Percentiles rank a stretch among this genome's conserved stretches.
Conservation (phyloP, 495 filamentous ascomycete species). For the Pseudevernia furfuracea region DNA sequence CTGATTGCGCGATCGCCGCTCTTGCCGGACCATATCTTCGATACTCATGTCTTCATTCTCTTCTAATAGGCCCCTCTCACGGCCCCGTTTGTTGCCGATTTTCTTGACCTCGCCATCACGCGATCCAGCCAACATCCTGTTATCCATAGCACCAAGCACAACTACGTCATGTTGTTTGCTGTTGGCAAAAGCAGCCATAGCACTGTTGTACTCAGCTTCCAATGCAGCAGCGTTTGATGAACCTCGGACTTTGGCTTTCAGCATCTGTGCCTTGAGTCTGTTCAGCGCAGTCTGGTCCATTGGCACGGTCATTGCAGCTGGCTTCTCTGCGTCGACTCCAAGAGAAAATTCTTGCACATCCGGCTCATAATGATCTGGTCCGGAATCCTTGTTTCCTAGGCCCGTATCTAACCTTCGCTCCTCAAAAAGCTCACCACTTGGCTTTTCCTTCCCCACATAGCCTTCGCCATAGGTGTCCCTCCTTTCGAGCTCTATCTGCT, state of each 20-base stretch:
- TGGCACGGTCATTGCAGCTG: slow-evolving; percentile 37
- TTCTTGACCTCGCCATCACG: slow-evolving; percentile 66
- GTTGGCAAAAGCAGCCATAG: slow-evolving; percentile 53
- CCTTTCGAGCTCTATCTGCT: slow-evolving; percentile 85
- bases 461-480: slow-evolving; percentile 76
- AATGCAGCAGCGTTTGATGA: slow-evolving; percentile 65
- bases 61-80: slow-evolving; percentile 69
- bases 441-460: slow-evolving; percentile 81
- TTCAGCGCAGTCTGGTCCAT: slow-evolving; percentile 78
- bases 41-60: slow-evolving; percentile 95
- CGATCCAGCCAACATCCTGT: slow-evolving; percentile 71
- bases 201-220: slow-evolving; percentile 77
- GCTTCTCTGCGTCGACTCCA: slow-evolving; percentile 34
- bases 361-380: slow-evolving; percentile 28
- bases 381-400: slow-evolving; percentile 32
- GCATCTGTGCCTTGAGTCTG: slow-evolving; percentile 79
- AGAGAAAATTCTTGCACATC: slow-evolving; percentile 38
- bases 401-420: slow-evolving; percentile 57
- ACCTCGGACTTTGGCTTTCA: slow-evolving; percentile 83
- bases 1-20: slow-evolving; percentile 72
- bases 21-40: slow-evolving; percentile 91
- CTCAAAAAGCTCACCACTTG: slow-evolving; percentile 76
- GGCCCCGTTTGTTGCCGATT: slow-evolving; percentile 66
- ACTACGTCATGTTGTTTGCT: slow-evolving; percentile 58
- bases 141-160: slow-evolving; percentile 80